Evolutionary conservation across 192 early-diverging fungal genomes (phyloP).

Genomic region (Coemansia sp.): DNA sequence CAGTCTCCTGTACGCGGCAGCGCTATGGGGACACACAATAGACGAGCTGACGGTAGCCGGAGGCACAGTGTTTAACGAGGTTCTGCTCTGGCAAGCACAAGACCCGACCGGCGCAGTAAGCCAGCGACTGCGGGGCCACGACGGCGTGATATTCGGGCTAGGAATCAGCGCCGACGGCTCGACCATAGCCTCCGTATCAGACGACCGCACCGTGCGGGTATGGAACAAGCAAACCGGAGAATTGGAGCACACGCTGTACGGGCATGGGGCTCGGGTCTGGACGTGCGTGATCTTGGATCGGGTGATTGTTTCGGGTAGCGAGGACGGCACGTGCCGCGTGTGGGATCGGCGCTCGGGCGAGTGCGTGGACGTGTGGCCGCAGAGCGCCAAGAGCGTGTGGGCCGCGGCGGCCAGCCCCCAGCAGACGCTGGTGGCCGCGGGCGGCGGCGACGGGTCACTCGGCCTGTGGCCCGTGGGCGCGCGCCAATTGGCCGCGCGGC

Average conservation of each 20-base stretch:
- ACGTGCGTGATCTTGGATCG: conserved; percentile 59
- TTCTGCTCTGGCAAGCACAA: conserved; percentile 62
- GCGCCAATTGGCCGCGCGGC: too few species aligned
- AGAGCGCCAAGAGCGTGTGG: conserved; percentile 79
- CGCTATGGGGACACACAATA: conserved; percentile 58
- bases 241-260: conserved; percentile 50
- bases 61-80: conserved; percentile 83
- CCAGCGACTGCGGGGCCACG: conserved; percentile 15
- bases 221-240: conserved; percentile 48
- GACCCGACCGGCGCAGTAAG: background rate
- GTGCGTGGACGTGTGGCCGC: conserved; percentile 21
- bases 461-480: conserved; percentile 61
- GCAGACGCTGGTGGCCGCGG: conserved; percentile 58
- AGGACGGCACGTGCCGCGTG: conserved; percentile 77
- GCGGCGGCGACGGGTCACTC: conserved; percentile 78
- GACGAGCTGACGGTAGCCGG: conserved; percentile 57
- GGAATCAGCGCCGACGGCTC: conserved; percentile 60
- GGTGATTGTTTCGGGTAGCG: conserved; percentile 64
- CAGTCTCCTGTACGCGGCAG: conserved; percentile 73
- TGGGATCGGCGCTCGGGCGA: conserved; percentile 49
- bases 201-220: conserved; percentile 76
- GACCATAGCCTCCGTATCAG: conserved; percentile 65
- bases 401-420: conserved; percentile 60
- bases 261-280: conserved; percentile 80
- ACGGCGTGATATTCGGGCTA: conserved; percentile 76